Evolutionary conservation across 2,329 filamentous ascomycete genomes (phyloP), one percentile per base, ranked within the genome.

Genomic region (Penicillium italicum): DNA sequence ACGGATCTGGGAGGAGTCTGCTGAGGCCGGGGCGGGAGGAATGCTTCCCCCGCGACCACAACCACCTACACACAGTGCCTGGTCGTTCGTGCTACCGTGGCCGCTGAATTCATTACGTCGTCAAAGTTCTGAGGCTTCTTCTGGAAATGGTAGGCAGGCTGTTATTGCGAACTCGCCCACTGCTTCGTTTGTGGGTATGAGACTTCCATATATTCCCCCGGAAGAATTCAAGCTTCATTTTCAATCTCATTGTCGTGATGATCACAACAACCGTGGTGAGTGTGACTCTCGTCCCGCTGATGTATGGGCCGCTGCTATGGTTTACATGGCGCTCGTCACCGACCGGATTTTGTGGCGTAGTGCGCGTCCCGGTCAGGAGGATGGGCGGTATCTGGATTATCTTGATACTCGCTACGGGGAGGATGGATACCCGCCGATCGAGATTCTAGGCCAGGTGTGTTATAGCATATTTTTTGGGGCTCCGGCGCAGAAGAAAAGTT

Each of bases 1-100:
- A 53, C 89, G 88, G 1, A 87, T 92, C 62, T 65, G 62, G 62
- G 47, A 45, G 10, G 41, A 63, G n/a, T 60, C 56, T 9, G 44
- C 58, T n/a, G 8, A 56, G 5, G 16, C 33, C 34, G 38, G 60
- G 3, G n/a, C 50, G 7, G 18, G 24, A n/a, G 24, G 34, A 20
- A 16, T 28, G 10, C 42, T 26, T 22, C 40, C 46, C 16, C 24
- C 47, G n/a, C 34, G n/a, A 18, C 38, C 56, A 14, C 43, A 57
- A 12, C 52, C 54, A 42, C 18, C 28, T 11, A 6, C 30, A 5
- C 50, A 54, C 5, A 6, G 34, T 10, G 33, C 55, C 1, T 58
- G 56, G 62, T 59, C 58, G 1, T 58, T 58, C 30, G 49, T 49
- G 1, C 22, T 63, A 0, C 57, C 57, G 1, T 63, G 49, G 56